Conservation (phyloP, 148 eudicot species). For the Fallopia convolvulus region DNA sequence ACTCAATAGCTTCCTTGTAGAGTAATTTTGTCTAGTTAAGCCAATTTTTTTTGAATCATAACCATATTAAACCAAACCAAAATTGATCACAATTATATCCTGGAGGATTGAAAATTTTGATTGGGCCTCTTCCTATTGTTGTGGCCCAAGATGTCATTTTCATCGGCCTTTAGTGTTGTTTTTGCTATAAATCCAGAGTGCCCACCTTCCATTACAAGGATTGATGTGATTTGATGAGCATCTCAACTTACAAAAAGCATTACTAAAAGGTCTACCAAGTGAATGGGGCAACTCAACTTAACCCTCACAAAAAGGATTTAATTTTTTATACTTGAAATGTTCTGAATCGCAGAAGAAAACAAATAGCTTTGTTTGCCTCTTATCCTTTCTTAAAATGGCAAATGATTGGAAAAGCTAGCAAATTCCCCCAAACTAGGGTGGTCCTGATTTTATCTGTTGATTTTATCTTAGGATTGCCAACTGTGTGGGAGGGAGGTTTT, state of each 20-base stretch:
- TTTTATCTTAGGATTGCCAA: not conserved
- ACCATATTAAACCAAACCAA: not conserved
- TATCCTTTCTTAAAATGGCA: not conserved
- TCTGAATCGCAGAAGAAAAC: not conserved
- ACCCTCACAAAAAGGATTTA: not conserved
- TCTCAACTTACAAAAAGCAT: not conserved
- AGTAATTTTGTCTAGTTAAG: too few relatives aligned
- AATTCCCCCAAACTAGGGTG: not conserved
- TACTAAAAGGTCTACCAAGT: not conserved
- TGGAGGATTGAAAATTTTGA: not conserved
- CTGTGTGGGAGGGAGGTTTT: not conserved
- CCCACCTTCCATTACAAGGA: not conserved
- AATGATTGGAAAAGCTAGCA: not conserved
- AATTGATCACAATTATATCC: not conserved
- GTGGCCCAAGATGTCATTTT: not conserved
- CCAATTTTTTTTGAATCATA: too few relatives aligned
- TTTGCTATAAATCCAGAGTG: not conserved
- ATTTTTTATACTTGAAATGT: not conserved
- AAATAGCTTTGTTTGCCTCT: not conserved
- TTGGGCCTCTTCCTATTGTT: not conserved
- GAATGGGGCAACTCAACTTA: not conserved
- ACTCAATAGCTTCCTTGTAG: not conserved
- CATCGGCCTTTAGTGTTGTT: not conserved
- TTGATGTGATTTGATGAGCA: not conserved
- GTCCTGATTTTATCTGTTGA: not conserved